These are phyloP conservation scores for Emiliania huxleyi DNA, from an alignment of 78 protist species.

Conservation along the genomic window DNA sequence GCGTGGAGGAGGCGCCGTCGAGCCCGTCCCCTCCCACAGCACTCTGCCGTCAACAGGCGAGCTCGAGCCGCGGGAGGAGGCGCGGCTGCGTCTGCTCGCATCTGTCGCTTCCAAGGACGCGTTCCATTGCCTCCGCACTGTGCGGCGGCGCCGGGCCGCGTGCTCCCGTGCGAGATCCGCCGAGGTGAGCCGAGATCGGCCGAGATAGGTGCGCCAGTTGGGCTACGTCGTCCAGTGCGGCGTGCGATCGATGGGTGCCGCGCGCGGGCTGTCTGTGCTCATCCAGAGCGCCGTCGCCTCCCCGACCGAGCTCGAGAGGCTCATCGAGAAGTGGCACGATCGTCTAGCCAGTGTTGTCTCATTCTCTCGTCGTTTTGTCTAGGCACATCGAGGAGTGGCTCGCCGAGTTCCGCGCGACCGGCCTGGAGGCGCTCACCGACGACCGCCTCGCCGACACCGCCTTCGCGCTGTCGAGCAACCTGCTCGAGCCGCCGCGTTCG, in stretches of 20 bases:
- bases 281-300: neutral
- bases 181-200: neutral
- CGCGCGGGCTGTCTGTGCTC: neutral
- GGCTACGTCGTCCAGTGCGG: neutral
- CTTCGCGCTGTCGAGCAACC: neutral
- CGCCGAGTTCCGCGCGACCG: neutral
- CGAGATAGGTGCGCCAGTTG: no score
- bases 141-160: neutral
- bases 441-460: neutral
- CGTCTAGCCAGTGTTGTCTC: no score
- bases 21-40: no score
- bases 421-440: neutral
- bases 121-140: neutral
- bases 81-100: neutral
- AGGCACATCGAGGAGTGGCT: neutral
- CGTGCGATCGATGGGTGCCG: neutral
- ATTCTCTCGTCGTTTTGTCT: no score
- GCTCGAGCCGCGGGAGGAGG: neutral
- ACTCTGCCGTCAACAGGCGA: no score
- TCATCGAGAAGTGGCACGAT: no score
- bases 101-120: neutral
- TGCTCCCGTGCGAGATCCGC: neutral
- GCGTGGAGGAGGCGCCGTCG: no score
- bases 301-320: neutral
- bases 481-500: neutral